Conservation (phyloP, 2,329 filamentous ascomycete species). For the Diplocarpon mali region DNA sequence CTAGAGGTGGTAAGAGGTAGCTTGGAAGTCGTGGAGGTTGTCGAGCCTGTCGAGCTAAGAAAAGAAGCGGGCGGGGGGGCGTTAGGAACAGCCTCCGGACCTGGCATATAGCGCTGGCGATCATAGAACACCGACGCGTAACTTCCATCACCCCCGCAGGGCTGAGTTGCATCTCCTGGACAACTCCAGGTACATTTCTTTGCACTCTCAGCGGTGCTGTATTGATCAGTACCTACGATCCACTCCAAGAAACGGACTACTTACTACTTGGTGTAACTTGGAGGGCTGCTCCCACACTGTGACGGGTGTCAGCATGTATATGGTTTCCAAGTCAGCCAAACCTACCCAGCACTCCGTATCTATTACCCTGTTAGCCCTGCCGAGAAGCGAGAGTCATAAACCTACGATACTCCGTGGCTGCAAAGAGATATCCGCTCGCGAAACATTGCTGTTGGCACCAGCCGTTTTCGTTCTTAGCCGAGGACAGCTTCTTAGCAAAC, state of each 20-base stretch:
- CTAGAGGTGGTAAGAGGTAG: not conserved
- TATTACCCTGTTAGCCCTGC: not conserved
- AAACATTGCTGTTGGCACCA: constrained; percentile 27
- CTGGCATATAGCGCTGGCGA: constrained; percentile 21
- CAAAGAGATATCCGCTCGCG: constrained; percentile 25
- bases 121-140: constrained; percentile 29
- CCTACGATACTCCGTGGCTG: constrained; percentile 27
- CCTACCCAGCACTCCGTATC: constrained; percentile 23
- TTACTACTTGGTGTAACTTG: constrained; percentile 18
- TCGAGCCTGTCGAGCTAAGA: not conserved
- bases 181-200: constrained; percentile 17
- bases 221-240: constrained; percentile 1
- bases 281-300: constrained; percentile 24
- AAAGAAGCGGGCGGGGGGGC: not conserved
- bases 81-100: constrained; percentile 14
- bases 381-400: not conserved
- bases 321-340: not conserved
- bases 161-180: constrained; percentile 14
- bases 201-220: constrained; percentile 16
- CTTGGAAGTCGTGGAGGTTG: not conserved
- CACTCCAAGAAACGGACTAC: not conserved
- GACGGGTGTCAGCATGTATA: not conserved
- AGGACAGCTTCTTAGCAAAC: constrained; percentile 24
- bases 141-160: constrained; percentile 24
- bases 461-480: constrained; percentile 27